These are phyloP conservation scores for Puccinia horiana DNA, from an alignment of 1,284 basidiomycete species.

Conservation along the genomic window DNA sequence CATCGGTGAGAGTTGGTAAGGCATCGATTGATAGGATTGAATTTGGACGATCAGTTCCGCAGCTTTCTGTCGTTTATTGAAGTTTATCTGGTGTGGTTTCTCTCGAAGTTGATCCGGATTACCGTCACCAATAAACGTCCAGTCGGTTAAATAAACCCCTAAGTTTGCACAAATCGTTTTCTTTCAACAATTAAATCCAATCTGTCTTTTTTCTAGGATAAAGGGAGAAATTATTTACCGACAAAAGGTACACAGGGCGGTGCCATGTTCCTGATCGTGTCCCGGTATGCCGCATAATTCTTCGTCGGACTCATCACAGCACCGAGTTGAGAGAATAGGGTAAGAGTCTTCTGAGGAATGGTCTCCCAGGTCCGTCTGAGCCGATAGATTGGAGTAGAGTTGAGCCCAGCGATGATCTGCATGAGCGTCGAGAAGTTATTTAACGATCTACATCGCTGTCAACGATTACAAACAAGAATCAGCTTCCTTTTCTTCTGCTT, in stretches of 20 bases:
- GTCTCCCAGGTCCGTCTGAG: constrained; percentile 94
- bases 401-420: constrained; percentile 90
- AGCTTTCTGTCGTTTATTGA: constrained; percentile 88
- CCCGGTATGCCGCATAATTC: constrained; percentile 90
- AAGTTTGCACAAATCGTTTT: neutral
- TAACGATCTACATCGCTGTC: constrained; percentile 80
- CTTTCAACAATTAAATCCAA: neutral
- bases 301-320: constrained; percentile 81
- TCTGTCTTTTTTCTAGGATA: neutral
- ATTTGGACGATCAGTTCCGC: constrained; percentile 95
- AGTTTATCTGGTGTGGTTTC: constrained; percentile 74
- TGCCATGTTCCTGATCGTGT: constrained; percentile 77
- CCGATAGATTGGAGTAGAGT: constrained; percentile 87
- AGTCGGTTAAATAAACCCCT: constrained; percentile 92
- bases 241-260: constrained; percentile 98
- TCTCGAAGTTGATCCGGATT: constrained; percentile 77
- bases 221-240: constrained; percentile 64
- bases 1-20: constrained; percentile 79
- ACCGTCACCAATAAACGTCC: constrained; percentile 98
- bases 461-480: neutral
- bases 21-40: constrained; percentile 86
- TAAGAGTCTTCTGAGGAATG: constrained; percentile 60
- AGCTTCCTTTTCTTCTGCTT: neutral
- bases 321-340: constrained; percentile 68
- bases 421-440: constrained; percentile 97